These are phyloP conservation scores for Dactylellina drechsleri DNA, from an alignment of 2,329 filamentous ascomycete species.

Conservation along the genomic window DNA sequence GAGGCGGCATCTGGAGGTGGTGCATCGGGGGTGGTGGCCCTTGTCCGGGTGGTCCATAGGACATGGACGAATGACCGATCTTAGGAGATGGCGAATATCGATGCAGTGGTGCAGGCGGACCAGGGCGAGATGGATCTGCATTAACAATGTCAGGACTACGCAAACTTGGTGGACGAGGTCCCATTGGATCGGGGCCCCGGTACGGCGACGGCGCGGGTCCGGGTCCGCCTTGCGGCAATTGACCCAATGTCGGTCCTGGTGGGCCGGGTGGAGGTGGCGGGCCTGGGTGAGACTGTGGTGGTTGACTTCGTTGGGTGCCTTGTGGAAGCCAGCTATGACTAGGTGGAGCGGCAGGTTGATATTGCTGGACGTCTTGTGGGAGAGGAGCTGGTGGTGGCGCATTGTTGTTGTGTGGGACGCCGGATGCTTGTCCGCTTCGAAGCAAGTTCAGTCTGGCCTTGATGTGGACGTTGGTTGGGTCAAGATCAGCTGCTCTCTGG, in stretches of 20 bases:
- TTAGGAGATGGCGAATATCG: slow-evolving; percentile 57
- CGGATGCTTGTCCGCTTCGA: slow-evolving; percentile 79
- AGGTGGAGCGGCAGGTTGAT: slow-evolving; percentile 83
- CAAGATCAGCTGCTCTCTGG: slow-evolving; percentile 90
- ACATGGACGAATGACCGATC: slow-evolving; percentile 60
- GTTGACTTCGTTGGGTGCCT: slow-evolving; percentile 75
- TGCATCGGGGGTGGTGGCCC: slow-evolving; percentile 61
- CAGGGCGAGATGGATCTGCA: slow-evolving; percentile 59
- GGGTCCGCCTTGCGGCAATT: slow-evolving; percentile 57
- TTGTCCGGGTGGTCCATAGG: slow-evolving; percentile 67
- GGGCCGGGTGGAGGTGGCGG: slow-evolving; percentile 58
- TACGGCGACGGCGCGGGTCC: slow-evolving; percentile 57
- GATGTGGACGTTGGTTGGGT: slow-evolving; percentile 92
- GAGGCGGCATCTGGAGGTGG: slow-evolving; percentile 63
- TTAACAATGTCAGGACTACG: slow-evolving; percentile 55
- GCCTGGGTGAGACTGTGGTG: slow-evolving; percentile 70
- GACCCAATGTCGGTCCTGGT: slow-evolving; percentile 64
- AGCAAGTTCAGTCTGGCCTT: slow-evolving; percentile 92
- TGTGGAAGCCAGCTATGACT: slow-evolving; percentile 71
- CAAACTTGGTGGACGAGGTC: slow-evolving; percentile 58
- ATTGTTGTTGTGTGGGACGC: slow-evolving; percentile 75
- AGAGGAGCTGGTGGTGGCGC: slow-evolving; percentile 71
- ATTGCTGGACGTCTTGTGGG: slow-evolving; percentile 93
- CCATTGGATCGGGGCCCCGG: slow-evolving; percentile 59
- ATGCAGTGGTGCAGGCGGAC: slow-evolving; percentile 63